A percentile compares a stretch with the other conserved stretches of the same genome.
phyloP scores from a whole-genome alignment of 441 rosid species.

The Euphorbia corollata region DNA sequence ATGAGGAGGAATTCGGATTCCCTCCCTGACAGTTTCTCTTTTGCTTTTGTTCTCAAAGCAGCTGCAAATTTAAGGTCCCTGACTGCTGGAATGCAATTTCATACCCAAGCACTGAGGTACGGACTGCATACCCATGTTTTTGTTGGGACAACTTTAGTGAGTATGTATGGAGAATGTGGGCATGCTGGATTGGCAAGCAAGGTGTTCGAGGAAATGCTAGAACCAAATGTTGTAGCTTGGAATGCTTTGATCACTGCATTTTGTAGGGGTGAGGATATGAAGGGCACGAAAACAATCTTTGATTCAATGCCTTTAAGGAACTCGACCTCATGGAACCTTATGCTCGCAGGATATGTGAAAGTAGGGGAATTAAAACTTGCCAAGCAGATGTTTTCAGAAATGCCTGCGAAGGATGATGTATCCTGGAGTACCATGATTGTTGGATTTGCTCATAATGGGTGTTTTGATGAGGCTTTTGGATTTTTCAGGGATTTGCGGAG shows the following conservation, averaged over 20 bases:
- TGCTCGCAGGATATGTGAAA: slow-evolving; percentile 59
- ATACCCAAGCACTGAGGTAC: slow-evolving; percentile 46
- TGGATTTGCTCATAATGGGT: slow-evolving; percentile 55
- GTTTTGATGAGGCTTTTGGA: slow-evolving; percentile 47
- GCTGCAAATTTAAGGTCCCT: slow-evolving; percentile 40
- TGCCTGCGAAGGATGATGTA: slow-evolving; percentile 49
- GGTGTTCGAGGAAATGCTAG: slow-evolving; percentile 55
- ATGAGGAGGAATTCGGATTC: slow-evolving; percentile 34
- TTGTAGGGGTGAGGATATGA: slow-evolving; percentile 39
- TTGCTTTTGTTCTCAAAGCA: slow-evolving; percentile 58
- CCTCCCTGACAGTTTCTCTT: slow-evolving; percentile 66
- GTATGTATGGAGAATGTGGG: slow-evolving; percentile 65
- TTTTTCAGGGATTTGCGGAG: slow-evolving; percentile 49
- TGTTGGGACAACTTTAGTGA: slow-evolving; percentile 60
- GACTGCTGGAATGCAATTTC: slow-evolving; percentile 50
- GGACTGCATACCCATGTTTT: slow-evolving; percentile 55
- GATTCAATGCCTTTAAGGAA: slow-evolving; percentile 39
- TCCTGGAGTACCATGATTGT: slow-evolving; percentile 72
- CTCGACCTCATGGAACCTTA: slow-evolving; percentile 55
- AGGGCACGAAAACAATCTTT: slow-evolving; percentile 35
- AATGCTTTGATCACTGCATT: slow-evolving; percentile 53
- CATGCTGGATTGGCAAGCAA: slow-evolving; percentile 37
- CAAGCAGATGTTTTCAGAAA: slow-evolving; percentile 33
- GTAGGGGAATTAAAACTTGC: slow-evolving; percentile 52
- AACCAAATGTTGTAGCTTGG: slow-evolving; percentile 57